Conservation (phyloP, 352 stramenopile species). For the Lagenidium sp. region DNA sequence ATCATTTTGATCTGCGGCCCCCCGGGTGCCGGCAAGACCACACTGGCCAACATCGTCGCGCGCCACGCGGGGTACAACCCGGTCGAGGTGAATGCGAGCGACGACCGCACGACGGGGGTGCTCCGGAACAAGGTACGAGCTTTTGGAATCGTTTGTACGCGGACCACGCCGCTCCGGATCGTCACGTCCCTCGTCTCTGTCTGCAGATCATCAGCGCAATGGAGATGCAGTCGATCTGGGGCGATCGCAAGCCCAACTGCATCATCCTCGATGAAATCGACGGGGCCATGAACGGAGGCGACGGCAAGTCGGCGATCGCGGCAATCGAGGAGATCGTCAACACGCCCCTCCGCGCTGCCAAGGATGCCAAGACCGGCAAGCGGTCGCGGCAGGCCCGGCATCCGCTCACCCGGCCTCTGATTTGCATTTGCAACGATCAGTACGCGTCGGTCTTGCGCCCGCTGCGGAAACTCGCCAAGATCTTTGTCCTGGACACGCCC, state of each 20-base stretch:
- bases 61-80: slow-evolving; percentile 95
- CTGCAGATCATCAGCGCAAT: slow-evolving; percentile 83
- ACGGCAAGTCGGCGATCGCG: slow-evolving; percentile 82
- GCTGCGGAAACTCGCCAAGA: slow-evolving; percentile 90
- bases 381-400: slow-evolving; percentile 28
- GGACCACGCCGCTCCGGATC: too few relatives aligned
- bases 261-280: slow-evolving; percentile 99
- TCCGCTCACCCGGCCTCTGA: slow-evolving; percentile 89
- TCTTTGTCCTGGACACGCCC: slow-evolving; percentile 89
- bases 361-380: slow-evolving; percentile 20
- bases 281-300: slow-evolving; percentile 87
- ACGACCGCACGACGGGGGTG: slow-evolving; percentile 91
- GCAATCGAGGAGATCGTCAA: slow-evolving; percentile 91
- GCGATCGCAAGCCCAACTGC: slow-evolving; percentile 90
- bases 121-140: slow-evolving; percentile 86
- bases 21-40: slow-evolving; percentile 94
- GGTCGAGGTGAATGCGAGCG: slow-evolving; percentile 97
- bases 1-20: slow-evolving; percentile 95
- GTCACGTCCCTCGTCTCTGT: too few relatives aligned
- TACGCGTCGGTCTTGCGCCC: slow-evolving; percentile 92
- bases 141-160: too few relatives aligned
- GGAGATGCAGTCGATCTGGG: slow-evolving; percentile 88
- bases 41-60: slow-evolving; percentile 94
- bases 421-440: slow-evolving; percentile 99
- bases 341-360: slow-evolving; percentile 61